Base-by-base conservation (phyloP, 2,329 filamentous ascomycete species). In the Raffaelea arxii region DNA sequence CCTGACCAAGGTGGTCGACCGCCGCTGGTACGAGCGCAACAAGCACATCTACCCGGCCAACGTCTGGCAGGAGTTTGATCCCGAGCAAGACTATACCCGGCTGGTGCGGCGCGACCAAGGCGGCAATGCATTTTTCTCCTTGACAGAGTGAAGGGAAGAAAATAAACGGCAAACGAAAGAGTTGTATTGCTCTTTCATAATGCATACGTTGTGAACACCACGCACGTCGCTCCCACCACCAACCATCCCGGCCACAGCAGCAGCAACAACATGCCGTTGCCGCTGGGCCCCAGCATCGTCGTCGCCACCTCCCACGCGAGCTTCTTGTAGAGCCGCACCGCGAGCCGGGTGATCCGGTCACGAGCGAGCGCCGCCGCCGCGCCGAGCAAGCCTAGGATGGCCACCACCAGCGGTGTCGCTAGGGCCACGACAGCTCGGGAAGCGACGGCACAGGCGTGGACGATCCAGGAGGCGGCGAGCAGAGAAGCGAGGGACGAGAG, bases 11-110 rank as follows among this genome's bases (percentile, higher is more conserved):
- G 90, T 98, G 4, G 91, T 98, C 4, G 91, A 98, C 67, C 77
- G 92, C 50, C 74, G 92, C 50, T 98, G 92, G 92, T 98, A 96
- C 62, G 89, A 96, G 69, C 79, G 82, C 59, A 96, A 97, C 63
- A 98, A 97, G 66, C 92, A 98, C 64, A 97, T 98, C 48, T 98
- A 91, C 62, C 92, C 92, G 0, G 91, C 91, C 19, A 97, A 87
- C 61, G 77, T 91, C 41, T 98, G 92, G 92, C 87, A 90, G 56
- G 86, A 94, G 52, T 98, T 94, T 62, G 90, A 95, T 54, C 84
- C 89, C 1, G 86, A 87, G 51, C 86, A 85, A 64, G 86, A 96
- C 57, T 94, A 94, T 67, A 76, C 79, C 58, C 75, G 72, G 53
- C 80, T 86, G 55, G 77, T 90, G 35, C 78, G 86, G 56, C 85